Percentiles rank a stretch among this genome's conserved stretches.
phyloP scores from a whole-genome alignment of 441 rosid genomes.

The Pelargonium myrrhifolium region DNA sequence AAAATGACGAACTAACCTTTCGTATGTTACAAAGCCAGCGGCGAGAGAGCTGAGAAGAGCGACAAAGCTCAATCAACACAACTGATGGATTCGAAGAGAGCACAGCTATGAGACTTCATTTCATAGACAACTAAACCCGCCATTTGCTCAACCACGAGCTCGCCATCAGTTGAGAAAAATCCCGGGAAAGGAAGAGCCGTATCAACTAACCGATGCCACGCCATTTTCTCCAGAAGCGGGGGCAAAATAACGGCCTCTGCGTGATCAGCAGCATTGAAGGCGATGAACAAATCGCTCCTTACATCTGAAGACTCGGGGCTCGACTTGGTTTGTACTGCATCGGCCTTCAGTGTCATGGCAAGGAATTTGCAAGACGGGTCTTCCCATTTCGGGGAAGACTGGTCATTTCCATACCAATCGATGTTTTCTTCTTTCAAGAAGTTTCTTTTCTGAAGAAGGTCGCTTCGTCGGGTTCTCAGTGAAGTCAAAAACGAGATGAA shows the following conservation, averaged over 20 bases:
- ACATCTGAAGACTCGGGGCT: slow-evolving; percentile 26
- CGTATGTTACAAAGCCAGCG: too few relatives aligned
- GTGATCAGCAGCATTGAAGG: slow-evolving; percentile 50
- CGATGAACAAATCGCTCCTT: slow-evolving; percentile 54
- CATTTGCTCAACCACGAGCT: slow-evolving; percentile 43
- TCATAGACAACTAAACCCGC: slow-evolving; percentile 41
- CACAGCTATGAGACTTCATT: slow-evolving; percentile 77
- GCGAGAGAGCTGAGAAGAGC: too few relatives aligned
- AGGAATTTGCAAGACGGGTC: slow-evolving; percentile 60
- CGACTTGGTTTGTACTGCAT: slow-evolving; percentile 26
- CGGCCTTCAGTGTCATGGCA: slow-evolving; percentile 59
- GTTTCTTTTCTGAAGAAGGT: slow-evolving; percentile 52
- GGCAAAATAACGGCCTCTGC: slow-evolving; percentile 50
- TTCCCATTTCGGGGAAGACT: slow-evolving; percentile 68
- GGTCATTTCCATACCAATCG: slow-evolving; percentile 64
- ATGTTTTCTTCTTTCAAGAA: slow-evolving; percentile 66
- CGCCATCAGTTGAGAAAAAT: slow-evolving; percentile 55
- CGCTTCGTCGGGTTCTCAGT: slow-evolving; percentile 53
- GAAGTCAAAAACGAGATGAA: slow-evolving; percentile 69
- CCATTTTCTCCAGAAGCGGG: slow-evolving; percentile 49
- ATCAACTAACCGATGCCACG: slow-evolving; percentile 62
- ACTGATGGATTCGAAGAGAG: slow-evolving; percentile 56
- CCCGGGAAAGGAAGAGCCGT: slow-evolving; percentile 78
- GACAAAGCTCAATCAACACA: too few relatives aligned
- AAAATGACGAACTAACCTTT: too few relatives aligned